Evolutionary conservation across 2,329 filamentous ascomycete genomes (phyloP).

Genomic region (Cordyceps sp.): DNA sequence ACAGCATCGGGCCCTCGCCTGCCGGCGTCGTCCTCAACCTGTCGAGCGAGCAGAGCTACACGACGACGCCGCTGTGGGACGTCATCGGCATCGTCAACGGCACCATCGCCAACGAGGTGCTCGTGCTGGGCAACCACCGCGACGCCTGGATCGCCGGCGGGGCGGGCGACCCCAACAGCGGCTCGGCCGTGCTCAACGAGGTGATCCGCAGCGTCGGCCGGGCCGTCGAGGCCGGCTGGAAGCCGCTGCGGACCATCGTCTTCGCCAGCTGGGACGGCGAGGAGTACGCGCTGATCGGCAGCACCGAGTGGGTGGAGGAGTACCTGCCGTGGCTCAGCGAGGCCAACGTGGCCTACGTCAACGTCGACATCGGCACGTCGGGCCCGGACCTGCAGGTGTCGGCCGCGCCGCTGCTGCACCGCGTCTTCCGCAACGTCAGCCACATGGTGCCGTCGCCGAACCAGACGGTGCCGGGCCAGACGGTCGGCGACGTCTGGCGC

Average conservation of each 20-base stretch:
- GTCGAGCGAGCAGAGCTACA: slow-evolving; percentile 66
- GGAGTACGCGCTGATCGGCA: slow-evolving; percentile 75
- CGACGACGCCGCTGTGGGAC: slow-evolving; percentile 73
- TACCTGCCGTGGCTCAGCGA: slow-evolving; percentile 64
- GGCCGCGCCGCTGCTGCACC: slow-evolving; percentile 62
- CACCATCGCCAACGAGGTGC: slow-evolving; percentile 65
- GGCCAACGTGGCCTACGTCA: slow-evolving; percentile 66
- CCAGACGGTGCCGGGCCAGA: slow-evolving; percentile 56
- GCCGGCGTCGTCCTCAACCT: slow-evolving; percentile 54
- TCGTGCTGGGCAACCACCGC: slow-evolving; percentile 82
- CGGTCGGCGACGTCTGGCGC: slow-evolving; percentile 52
- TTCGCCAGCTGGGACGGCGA: slow-evolving; percentile 74
- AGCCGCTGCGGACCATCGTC: slow-evolving; percentile 69
- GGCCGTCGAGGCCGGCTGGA: slow-evolving; percentile 43
- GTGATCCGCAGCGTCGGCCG: slow-evolving; percentile 59
- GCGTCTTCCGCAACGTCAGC: slow-evolving; percentile 52
- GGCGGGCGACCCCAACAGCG: slow-evolving; percentile 68
- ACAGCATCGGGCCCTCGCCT: slow-evolving; percentile 73
- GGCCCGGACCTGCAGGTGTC: slow-evolving; percentile 47
- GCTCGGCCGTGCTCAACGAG: slow-evolving; percentile 65
- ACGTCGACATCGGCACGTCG: slow-evolving; percentile 60
- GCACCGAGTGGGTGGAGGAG: slow-evolving; percentile 88
- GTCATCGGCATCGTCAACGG: slow-evolving; percentile 89
- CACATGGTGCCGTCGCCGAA: slow-evolving; percentile 52
- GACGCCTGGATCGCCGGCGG: slow-evolving; percentile 85